phyloP scores from a whole-genome alignment of 257 asterid genomes.

The Solanum corneliomulleri region DNA sequence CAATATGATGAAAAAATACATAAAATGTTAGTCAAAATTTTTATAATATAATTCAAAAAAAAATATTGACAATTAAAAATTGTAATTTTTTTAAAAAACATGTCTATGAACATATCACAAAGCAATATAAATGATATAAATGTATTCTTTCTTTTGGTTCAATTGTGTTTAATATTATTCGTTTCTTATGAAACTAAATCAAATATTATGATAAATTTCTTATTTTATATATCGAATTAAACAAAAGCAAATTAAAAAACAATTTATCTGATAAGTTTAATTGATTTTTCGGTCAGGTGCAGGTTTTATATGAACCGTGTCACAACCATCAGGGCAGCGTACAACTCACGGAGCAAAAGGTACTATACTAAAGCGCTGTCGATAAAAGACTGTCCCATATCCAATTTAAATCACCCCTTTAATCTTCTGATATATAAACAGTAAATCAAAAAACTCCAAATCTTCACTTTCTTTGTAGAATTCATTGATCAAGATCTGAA shows the following conservation, averaged over 20 bases:
- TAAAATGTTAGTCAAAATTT: too few species aligned
- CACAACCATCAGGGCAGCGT: background rate
- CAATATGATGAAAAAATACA: too few species aligned
- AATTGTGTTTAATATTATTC: background rate
- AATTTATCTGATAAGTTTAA: background rate
- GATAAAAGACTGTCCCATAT: background rate
- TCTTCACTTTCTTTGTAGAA: background rate
- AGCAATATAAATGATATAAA: too few species aligned
- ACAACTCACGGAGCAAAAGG: background rate
- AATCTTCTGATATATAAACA: background rate
- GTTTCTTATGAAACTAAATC: background rate
- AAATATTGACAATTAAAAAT: too few species aligned
- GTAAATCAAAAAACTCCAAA: background rate
- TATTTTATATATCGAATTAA: background rate
- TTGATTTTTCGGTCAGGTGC: background rate
- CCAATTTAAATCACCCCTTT: background rate
- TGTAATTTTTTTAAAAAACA: rapidly evolving
- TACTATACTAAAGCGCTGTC: background rate
- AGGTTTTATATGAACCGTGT: too few species aligned
- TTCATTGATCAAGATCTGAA: background rate
- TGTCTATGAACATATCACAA: too few species aligned
- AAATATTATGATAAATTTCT: background rate
- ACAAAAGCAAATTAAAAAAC: background rate
- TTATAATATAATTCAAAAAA: too few species aligned
- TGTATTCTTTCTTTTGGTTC: background rate